Evolutionary conservation across 306 rosid species (phyloP), one percentile per base, ranked within the genome.

Genomic region (Lathyrus oleraceus): DNA sequence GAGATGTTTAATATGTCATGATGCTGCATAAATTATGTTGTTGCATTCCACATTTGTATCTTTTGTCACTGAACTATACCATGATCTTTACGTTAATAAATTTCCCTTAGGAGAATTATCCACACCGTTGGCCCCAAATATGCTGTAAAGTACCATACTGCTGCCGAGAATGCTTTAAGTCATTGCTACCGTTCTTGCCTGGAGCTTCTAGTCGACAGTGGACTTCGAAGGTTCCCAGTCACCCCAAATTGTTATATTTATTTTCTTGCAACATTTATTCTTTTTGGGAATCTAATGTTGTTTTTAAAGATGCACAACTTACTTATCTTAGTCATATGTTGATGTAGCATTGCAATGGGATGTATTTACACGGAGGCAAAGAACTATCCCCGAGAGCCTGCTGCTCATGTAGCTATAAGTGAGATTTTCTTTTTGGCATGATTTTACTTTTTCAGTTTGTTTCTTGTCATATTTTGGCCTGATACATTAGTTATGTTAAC

Each of bases 401-500:
- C 99, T 76, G 99, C 99, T 6, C 99, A 94, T 78, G 99, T 94
- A 66, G 92, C 99, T 71, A 94, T 94, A 81, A 87, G 99, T 94
- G 82, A 94, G 97, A 70, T 60, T 65, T 72, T 81, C 69, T 60
- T 56, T 56, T 17, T 68, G 7, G 5, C 72, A 20, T 60, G 70
- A 76, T 80, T 73, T 76, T 71, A 20, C 73, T 16, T 71, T 79
- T 45, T 59, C 43, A 57, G 27, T 73, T 69, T 74, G 11, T 52
- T 38, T 36, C 25, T 70, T 71, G 15, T 68, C 36, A 67, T 70
- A 27, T 35, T 48, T 44, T 61, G 44, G 70, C 30, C 53, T 47
- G 14, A 30, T 27, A 53, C 57, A 65, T 52, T 30, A 69, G 63
- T 62, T 64, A 8, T 25, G 23, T 49, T 61, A 40, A 38, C 61